A percentile compares a stretch with the other conserved stretches of the same genome.
phyloP scores from a whole-genome alignment of 73 alveolate species.

The Stentor roeselii region DNA sequence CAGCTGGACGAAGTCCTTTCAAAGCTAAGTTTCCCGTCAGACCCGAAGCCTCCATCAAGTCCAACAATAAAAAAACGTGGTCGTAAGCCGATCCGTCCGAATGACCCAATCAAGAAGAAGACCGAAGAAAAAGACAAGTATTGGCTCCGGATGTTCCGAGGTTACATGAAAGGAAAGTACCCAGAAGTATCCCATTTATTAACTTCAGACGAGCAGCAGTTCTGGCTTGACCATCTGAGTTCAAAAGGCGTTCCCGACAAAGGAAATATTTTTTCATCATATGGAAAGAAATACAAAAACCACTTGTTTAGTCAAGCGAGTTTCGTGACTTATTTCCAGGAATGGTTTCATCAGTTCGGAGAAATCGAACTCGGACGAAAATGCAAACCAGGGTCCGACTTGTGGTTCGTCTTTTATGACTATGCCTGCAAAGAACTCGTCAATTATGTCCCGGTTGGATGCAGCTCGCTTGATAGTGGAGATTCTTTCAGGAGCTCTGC shows the following conservation, averaged over 20 bases:
- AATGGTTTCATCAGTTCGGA: conserved; percentile 11
- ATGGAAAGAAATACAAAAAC: conserved; percentile 16
- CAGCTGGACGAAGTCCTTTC: too few relatives aligned
- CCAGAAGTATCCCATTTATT: neutral
- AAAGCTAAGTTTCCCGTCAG: too few relatives aligned
- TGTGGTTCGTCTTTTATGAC: conserved; percentile 2
- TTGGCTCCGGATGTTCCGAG: conserved; percentile 22
- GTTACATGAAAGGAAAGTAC: conserved; percentile 14
- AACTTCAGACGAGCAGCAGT: neutral
- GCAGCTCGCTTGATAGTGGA: neutral
- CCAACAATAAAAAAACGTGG: neutral
- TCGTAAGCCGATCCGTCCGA: conserved; percentile 16
- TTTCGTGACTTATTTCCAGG: conserved; percentile 5
- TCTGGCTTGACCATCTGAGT: conserved; percentile 9
- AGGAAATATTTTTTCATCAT: conserved; percentile 15
- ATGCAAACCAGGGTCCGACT: conserved; percentile 27
- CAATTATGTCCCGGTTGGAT: conserved; percentile 18
- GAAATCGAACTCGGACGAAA: neutral
- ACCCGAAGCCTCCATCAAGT: neutral
- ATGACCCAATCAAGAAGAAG: conserved; percentile 21
- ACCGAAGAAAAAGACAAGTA: conserved; percentile 27
- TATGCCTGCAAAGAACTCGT: conserved; percentile 23
- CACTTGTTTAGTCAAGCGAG: neutral
- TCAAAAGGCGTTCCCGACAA: conserved; percentile 16
- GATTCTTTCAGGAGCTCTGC: conserved; percentile 6